Evolutionary conservation across 441 rosid genomes (phyloP).

Genomic region (Pelargonium fulgidum): DNA sequence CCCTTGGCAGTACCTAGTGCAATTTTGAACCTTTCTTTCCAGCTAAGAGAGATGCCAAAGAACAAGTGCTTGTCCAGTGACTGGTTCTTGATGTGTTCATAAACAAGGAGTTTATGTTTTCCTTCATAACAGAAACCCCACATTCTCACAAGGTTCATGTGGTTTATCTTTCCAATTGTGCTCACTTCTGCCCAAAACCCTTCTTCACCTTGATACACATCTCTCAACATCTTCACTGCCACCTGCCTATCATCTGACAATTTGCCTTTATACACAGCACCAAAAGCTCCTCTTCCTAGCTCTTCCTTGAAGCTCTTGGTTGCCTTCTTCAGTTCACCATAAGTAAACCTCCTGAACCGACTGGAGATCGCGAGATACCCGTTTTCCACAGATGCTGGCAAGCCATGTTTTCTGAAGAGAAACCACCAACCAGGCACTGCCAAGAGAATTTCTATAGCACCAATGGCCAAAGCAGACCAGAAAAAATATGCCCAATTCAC

Average conservation of each 20-base stretch:
- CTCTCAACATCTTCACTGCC: background rate
- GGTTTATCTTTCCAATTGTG: background rate
- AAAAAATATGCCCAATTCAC: slow-evolving; percentile 35
- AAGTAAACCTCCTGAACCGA: too few species aligned
- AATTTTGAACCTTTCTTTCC: too few species aligned
- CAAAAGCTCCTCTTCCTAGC: background rate
- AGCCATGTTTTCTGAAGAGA: slow-evolving; percentile 20
- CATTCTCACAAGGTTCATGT: background rate
- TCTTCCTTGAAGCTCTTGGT: background rate
- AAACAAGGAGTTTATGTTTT: background rate
- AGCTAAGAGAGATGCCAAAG: too few species aligned
- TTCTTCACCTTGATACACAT: background rate
- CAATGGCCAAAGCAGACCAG: slow-evolving; percentile 31
- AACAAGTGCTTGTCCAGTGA: too few species aligned
- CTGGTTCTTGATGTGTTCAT: too few species aligned
- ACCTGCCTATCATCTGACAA: background rate
- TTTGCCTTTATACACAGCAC: background rate
- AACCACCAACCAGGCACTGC: slow-evolving; percentile 28
- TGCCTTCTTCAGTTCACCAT: too few species aligned
- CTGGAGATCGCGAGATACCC: slow-evolving; percentile 13
- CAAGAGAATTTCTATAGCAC: slow-evolving; percentile 31
- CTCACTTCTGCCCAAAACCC: background rate
- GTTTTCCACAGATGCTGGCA: slow-evolving; percentile 15
- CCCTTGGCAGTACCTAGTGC: too few species aligned
- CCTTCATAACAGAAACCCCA: background rate